Evolutionary conservation across 2,329 filamentous ascomycete genomes (phyloP).

Genomic region (Cladophialophora bantiana): DNA sequence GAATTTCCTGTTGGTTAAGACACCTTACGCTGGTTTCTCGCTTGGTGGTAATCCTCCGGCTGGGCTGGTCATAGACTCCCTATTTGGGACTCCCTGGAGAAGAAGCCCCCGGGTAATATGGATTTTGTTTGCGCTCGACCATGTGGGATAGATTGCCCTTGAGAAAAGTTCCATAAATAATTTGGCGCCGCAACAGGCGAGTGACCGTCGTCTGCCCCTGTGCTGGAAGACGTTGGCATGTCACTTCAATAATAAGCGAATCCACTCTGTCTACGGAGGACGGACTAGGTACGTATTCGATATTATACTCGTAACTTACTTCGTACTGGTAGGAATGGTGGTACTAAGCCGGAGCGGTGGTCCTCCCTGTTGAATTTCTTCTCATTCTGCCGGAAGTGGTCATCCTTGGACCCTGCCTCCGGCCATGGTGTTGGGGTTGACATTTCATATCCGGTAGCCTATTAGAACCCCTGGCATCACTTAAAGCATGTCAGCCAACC

Average conservation of each 20-base stretch:
- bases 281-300: slow-evolving; percentile 3
- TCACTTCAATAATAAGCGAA: neutral
- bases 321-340: neutral
- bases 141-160: slow-evolving; percentile 12
- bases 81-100: slow-evolving; percentile 5
- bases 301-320: neutral
- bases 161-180: slow-evolving; percentile 32
- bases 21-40: slow-evolving; percentile 35
- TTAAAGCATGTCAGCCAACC: no score
- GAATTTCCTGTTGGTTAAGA: slow-evolving; percentile 30
- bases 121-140: neutral
- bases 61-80: slow-evolving; percentile 12
- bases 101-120: neutral
- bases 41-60: slow-evolving; percentile 34
- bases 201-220: slow-evolving; percentile 24
- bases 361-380: neutral
- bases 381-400: slow-evolving; percentile 2
- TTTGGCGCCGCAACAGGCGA: slow-evolving; percentile 23
- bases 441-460: neutral
- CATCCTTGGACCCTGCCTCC: neutral
- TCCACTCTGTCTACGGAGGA: neutral
- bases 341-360: slow-evolving; percentile 2
- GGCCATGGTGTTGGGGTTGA: neutral
- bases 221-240: slow-evolving; percentile 1
- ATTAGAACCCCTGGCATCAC: neutral